phyloP scores from a whole-genome alignment of 164 flowering plant species.

The Macadamia integrifolia region DNA sequence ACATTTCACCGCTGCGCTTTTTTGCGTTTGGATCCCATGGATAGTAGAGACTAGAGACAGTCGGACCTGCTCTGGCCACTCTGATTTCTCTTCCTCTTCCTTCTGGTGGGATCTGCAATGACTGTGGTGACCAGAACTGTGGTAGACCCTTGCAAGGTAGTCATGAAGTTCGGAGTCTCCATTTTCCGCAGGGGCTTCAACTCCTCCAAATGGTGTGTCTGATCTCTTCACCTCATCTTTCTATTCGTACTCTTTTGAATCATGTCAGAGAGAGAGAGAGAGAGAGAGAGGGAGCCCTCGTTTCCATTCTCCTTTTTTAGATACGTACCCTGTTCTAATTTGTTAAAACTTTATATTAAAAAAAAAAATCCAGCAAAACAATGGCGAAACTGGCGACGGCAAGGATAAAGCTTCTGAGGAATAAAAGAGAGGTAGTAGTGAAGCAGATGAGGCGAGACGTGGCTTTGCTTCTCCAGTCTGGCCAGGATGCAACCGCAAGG shows the following conservation, averaged over 20 bases:
- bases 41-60: too few species aligned
- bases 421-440: conserved; percentile 77
- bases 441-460: conserved; percentile 92
- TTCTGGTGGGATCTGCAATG: conserved; percentile 18
- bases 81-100: too few species aligned
- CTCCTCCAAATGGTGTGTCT: conserved; percentile 74
- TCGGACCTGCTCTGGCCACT: too few species aligned
- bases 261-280: too few species aligned
- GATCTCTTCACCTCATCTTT: not conserved
- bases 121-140: conserved; percentile 18
- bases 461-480: conserved; percentile 79
- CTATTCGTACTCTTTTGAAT: not conserved
- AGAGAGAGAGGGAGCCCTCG: not conserved
- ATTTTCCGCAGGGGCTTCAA: conserved; percentile 60
- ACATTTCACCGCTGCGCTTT: conserved; percentile 21
- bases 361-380: conserved; percentile 49
- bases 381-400: conserved; percentile 85
- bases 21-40: not conserved
- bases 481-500: conserved; percentile 89
- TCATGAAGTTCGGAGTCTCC: conserved; percentile 37
- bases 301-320: not conserved
- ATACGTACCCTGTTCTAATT: not conserved
- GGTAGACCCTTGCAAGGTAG: conserved; percentile 28
- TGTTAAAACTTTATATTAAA: not conserved
- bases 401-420: conserved; percentile 89